A percentile compares a stretch with the other conserved stretches of the same genome.
Conservation (phyloP, 2,329 filamentous ascomycete species). For the Ascochyta pisi region DNA sequence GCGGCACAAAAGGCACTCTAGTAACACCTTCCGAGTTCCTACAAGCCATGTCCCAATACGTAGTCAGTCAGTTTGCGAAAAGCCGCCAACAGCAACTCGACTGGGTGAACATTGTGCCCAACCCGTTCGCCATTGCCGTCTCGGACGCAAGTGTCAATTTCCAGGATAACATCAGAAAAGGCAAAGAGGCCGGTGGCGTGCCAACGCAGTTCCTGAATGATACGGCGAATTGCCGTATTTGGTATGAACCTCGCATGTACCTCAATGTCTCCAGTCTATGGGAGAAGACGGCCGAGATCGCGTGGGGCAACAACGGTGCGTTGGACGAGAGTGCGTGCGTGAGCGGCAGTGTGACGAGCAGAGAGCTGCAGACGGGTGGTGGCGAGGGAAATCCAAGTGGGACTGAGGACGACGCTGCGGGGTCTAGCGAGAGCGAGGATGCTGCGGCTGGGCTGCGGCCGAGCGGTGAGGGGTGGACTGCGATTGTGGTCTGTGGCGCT, state of each 20-base stretch:
- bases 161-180: conserved; percentile 48
- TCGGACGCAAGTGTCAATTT: conserved; percentile 46
- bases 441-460: conserved; percentile 23
- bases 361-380: conserved; percentile 35
- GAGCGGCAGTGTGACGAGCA: conserved; percentile 34
- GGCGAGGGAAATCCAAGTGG: conserved; percentile 33
- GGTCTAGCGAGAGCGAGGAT: conserved; percentile 21
- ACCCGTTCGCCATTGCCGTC: conserved; percentile 30
- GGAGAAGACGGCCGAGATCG: conserved; percentile 48
- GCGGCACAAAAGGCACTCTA: conserved; percentile 55
- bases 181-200: conserved; percentile 41
- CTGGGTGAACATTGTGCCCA: conserved; percentile 36
- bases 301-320: conserved; percentile 38
- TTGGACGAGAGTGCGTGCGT: conserved; percentile 41
- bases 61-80: conserved; percentile 28
- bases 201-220: conserved; percentile 68
- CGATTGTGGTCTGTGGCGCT: conserved; percentile 18
- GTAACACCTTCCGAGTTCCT: conserved; percentile 39
- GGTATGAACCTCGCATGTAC: conserved; percentile 63
- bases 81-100: conserved; percentile 16
- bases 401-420: conserved; percentile 9
- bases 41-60: conserved; percentile 24
- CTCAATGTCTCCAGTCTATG: conserved; percentile 61
- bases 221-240: conserved; percentile 67
- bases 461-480: conserved; percentile 13